A percentile compares a stretch with the other conserved stretches of the same genome.
These are phyloP conservation scores for Pyrenophora tritici-repentis DNA, from an alignment of 2,329 filamentous ascomycete species.

Conservation along the genomic window DNA sequence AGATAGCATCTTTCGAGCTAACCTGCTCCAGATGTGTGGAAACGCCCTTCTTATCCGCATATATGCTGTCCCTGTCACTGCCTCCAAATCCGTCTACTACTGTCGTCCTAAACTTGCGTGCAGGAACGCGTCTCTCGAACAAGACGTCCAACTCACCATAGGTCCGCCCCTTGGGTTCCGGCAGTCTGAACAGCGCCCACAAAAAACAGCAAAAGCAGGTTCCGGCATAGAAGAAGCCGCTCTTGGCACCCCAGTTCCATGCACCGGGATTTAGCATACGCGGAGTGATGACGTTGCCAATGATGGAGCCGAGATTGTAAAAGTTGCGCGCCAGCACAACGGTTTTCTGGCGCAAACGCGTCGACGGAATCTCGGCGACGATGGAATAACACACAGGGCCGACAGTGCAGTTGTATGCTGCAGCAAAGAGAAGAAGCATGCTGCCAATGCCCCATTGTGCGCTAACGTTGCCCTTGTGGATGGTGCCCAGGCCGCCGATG, in stretches of 20 bases:
- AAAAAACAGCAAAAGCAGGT: conserved; percentile 78
- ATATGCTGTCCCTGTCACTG: conserved; percentile 25
- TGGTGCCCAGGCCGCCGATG: conserved; percentile 78
- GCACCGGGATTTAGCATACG: conserved; percentile 45
- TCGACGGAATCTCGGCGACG: conserved; percentile 81
- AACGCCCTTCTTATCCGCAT: conserved; percentile 31
- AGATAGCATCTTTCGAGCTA: conserved; percentile 17
- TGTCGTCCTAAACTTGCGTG: conserved; percentile 38
- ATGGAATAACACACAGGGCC: conserved; percentile 90
- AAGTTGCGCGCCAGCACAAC: conserved; percentile 81
- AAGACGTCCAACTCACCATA: conserved; percentile 85
- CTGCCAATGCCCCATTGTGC: conserved; percentile 52
- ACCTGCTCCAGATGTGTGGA: conserved; percentile 35
- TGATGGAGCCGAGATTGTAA: conserved; percentile 76
- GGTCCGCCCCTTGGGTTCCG: conserved; percentile 77
- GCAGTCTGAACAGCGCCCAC: conserved; percentile 79
- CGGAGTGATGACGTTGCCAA: conserved; percentile 61
- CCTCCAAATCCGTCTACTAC: conserved; percentile 32
- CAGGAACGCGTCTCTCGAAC: conserved; percentile 63
- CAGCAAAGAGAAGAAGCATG: conserved; percentile 51
- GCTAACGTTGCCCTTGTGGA: conserved; percentile 45
- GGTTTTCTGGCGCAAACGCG: conserved; percentile 86
- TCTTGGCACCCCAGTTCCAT: conserved; percentile 73
- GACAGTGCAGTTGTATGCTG: conserved; percentile 83
- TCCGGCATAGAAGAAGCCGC: conserved; percentile 85